Base-by-base conservation (phyloP, 2,329 filamentous ascomycete species). In the Xylaria sp. region DNA sequence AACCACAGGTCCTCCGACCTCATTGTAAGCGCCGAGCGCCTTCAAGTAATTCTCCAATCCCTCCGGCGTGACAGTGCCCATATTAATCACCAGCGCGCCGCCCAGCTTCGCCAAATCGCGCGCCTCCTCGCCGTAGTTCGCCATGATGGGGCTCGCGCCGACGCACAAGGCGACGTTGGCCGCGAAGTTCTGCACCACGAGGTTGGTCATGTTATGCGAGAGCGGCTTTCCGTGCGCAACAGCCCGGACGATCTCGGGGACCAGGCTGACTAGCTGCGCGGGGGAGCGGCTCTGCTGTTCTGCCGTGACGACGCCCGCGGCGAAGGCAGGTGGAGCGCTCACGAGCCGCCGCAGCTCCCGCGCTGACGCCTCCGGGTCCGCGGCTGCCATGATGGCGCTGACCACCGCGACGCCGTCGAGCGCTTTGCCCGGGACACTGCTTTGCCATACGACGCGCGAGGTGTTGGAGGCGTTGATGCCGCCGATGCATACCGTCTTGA, bases 141-240 rank as follows among this genome's bases (percentile, higher is more conserved):
- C 89, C 94, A 98, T 98, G 76, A 97, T 97, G 38, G 94, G 94
- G 19, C 90, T 95, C 11, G 91, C 90, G 35, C 94, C 94, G 54
- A 96, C 83, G 33, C 90, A 87, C 15, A 97, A 83, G 38, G 92
- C 92, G 3, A 97, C 89, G 72, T 96, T 97, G 54, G 95, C 94
- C 15, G 93, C 91, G 71, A 98, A 91, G 78, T 97, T 97, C 72
- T 97, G 93, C 21, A 97, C 94, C 0, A 98, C 94, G 54, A 93
- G 83, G 74, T 98, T 98, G 54, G 95, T 98, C 92, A 98, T 98
- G 78, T 97, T 97, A 78, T 98, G 94, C 52, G 90, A 90, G 21
- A 98, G 82, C 0, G 93, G 93, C 58, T 85, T 88, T 43, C 78
- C 81, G 2, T 80, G 74, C 4, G 85, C 85, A 48, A 97, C 84